Conservation (phyloP, 2,329 filamentous ascomycete species). For the Aureobasidium sp. region DNA sequence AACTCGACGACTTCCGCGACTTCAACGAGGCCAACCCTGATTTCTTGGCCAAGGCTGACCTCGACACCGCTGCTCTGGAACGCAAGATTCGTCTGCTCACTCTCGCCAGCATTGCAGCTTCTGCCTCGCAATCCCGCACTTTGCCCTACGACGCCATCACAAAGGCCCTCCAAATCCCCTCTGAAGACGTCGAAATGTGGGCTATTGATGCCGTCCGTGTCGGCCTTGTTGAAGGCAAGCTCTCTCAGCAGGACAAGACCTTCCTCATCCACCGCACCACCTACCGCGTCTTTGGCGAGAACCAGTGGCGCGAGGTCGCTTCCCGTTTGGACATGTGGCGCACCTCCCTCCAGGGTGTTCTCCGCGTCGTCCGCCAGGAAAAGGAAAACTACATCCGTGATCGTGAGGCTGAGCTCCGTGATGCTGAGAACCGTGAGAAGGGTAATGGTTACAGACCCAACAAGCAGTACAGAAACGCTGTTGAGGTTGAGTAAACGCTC, state of each 20-base stretch:
- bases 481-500: slow-evolving; percentile 22
- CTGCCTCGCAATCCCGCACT: slow-evolving; percentile 68
- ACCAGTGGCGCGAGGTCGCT: slow-evolving; percentile 95
- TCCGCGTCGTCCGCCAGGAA: slow-evolving; percentile 70
- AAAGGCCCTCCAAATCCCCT: slow-evolving; percentile 73
- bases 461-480: slow-evolving; percentile 22
- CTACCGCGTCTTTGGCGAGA: slow-evolving; percentile 94
- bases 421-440: slow-evolving; percentile 16
- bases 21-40: slow-evolving; percentile 87
- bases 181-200: slow-evolving; percentile 91
- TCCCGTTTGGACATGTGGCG: slow-evolving; percentile 88
- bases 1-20: slow-evolving; percentile 90
- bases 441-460: slow-evolving; percentile 23
- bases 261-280: slow-evolving; percentile 95
- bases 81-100: slow-evolving; percentile 96
- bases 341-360: slow-evolving; percentile 68
- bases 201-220: slow-evolving; percentile 97
- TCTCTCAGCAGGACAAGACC: slow-evolving; percentile 84
- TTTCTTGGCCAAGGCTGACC: slow-evolving; percentile 69
- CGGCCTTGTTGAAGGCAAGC: slow-evolving; percentile 90
- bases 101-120: slow-evolving; percentile 79
- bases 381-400: slow-evolving; percentile 70
- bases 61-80: slow-evolving; percentile 66
- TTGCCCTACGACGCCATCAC: slow-evolving; percentile 83
- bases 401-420: slow-evolving; percentile 62